Base-by-base conservation (phyloP, 768 basidiomycete genomes). In the Pholiota conissans region DNA sequence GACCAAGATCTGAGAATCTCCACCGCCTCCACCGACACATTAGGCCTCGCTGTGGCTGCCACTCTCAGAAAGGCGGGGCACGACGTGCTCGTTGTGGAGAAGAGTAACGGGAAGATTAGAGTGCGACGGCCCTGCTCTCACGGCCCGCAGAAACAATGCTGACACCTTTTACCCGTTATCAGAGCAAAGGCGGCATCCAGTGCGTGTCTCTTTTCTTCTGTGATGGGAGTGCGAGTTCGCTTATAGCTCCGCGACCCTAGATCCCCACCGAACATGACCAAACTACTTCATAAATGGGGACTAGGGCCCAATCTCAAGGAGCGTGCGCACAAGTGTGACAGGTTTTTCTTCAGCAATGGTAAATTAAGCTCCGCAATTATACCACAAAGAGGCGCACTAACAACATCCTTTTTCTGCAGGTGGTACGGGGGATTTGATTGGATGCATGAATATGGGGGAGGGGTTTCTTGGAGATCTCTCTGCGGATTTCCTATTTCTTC, bases 41-140 rank as follows among this genome's bases (percentile, higher is more conserved):
- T 24, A 76, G 87, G 86, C 9, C 71, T 86, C 48, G 79, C 85
- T 3, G 72, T 79, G 32, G 86, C 86, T 3, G 80, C 78, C 61
- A 73, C 81, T 14, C 73, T 89, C 39, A 76, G 76, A 45, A 78
- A 76, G 62, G 79, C 79, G 5, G 86, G 87, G 5, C 87, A 89
- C 69, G 70, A 74, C 29, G 86, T 87, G n/a, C 71, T 78, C 2
- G 77, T 89, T 2, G 67, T 87, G 20, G 86, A 88, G 65, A 72
- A 76, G 57, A 70, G 67, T 16, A 73, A 75, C 55, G 78, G 77
- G 14, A 72, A 72, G n/a, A 67, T 73, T n/a, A 71, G 65, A 63
- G 78, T 79, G 62, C 61, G 76, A 34, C 46, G 28, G 28, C 14
- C 16, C 13, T 32, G 29, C 51, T 20, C 34, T 27, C 30, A 47